These are phyloP conservation scores for Plasmodium knowlesi DNA, from an alignment of 169 alveolate genomes.

Conservation along the genomic window DNA sequence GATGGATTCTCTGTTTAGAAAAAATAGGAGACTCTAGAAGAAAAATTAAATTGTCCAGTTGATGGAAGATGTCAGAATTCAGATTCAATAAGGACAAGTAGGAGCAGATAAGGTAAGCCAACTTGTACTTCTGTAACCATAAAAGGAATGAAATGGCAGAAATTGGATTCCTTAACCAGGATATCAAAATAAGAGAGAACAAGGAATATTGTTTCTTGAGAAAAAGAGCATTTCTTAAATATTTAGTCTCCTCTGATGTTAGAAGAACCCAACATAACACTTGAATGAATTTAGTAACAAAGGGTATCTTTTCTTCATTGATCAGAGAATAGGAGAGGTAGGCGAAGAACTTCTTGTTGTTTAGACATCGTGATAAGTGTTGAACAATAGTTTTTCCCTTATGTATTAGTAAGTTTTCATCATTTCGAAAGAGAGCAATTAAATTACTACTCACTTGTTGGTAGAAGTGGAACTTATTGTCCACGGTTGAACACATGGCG, in stretches of 20 bases:
- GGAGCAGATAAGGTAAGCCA: conserved; percentile 73
- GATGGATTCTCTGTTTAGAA: conserved; percentile 82
- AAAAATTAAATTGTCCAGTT: conserved; percentile 80
- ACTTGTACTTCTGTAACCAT: conserved; percentile 84
- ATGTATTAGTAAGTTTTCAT: conserved; percentile 50
- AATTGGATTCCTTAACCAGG: conserved; percentile 79
- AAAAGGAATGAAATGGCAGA: conserved; percentile 83
- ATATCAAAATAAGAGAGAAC: conserved; percentile 77
- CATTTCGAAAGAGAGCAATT: conserved; percentile 17
- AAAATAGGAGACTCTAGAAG: conserved; percentile 83
- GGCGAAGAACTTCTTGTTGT: conserved; percentile 64
- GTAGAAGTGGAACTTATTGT: conserved; percentile 60
- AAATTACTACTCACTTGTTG: conserved; percentile 42
- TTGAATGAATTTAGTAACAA: conserved; percentile 78
- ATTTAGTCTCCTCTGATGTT: conserved; percentile 83
- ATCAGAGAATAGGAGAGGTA: conserved; percentile 48
- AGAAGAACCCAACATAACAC: conserved; percentile 83
- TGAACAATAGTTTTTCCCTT: conserved; percentile 63
- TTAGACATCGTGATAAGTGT: conserved; percentile 50
- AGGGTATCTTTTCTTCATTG: conserved; percentile 11
- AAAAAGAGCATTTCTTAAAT: conserved; percentile 76
- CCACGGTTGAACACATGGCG: conserved; percentile 69
- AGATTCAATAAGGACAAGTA: conserved; percentile 43
- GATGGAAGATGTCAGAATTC: conserved; percentile 77
- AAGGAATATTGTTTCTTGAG: conserved; percentile 67